A percentile compares a stretch with the other conserved stretches of the same genome.
phyloP scores from a whole-genome alignment of 768 basidiomycete genomes.

The Hemileccinum impolitum region DNA sequence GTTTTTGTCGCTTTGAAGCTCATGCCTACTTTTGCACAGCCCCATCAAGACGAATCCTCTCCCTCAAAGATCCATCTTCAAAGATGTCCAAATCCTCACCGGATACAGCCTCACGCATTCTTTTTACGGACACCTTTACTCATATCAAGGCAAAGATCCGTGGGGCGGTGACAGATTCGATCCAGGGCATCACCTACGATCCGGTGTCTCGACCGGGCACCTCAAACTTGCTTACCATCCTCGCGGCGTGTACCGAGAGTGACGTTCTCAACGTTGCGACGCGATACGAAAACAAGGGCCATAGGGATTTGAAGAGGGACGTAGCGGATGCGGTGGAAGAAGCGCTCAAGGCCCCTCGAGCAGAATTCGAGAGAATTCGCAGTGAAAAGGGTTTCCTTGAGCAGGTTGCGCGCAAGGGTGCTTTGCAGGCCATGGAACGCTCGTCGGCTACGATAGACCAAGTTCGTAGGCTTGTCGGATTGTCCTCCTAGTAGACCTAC shows the following conservation, averaged over 20 bases:
- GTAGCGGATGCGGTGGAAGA: slow-evolving; percentile 73
- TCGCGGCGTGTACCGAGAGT: slow-evolving; percentile 62
- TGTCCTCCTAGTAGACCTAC: slow-evolving; percentile 35
- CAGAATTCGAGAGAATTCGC: slow-evolving; percentile 62
- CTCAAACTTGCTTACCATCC: slow-evolving; percentile 76
- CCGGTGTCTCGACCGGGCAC: slow-evolving; percentile 77
- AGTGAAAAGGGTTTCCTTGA: slow-evolving; percentile 56
- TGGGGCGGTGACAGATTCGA: slow-evolving; percentile 82
- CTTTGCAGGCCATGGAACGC: slow-evolving; percentile 54
- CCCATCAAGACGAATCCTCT: slow-evolving; percentile 76
- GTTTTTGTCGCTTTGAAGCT: not conserved
- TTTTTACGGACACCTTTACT: slow-evolving; percentile 69
- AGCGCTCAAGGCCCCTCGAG: slow-evolving; percentile 60
- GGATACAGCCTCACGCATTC: slow-evolving; percentile 74
- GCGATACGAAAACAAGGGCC: slow-evolving; percentile 53
- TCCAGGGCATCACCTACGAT: slow-evolving; percentile 72
- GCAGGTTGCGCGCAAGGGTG: slow-evolving; percentile 62
- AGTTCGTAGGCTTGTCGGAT: slow-evolving; percentile 67
- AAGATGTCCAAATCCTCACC: slow-evolving; percentile 98
- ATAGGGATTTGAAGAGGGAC: slow-evolving; percentile 71
- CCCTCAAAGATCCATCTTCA: slow-evolving; percentile 75
- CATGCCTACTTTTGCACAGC: slow-evolving; percentile 42
- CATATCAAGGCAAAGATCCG: slow-evolving; percentile 71
- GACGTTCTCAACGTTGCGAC: slow-evolving; percentile 48
- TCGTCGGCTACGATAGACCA: slow-evolving; percentile 62